phyloP scores from a whole-genome alignment of 108 stramenopile genomes.

The Seminavis robusta region DNA sequence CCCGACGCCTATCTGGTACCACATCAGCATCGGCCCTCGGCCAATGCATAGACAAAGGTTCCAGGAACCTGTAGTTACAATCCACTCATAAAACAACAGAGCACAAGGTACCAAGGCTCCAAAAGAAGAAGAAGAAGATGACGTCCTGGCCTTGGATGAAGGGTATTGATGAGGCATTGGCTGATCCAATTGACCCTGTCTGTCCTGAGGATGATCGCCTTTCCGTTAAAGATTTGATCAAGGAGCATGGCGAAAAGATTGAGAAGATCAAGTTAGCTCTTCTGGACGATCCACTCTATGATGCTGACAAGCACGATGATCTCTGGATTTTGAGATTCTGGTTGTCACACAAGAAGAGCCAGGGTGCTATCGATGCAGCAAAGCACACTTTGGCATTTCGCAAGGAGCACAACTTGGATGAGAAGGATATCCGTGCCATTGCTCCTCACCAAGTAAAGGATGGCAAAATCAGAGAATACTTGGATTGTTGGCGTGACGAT shows the following conservation, averaged over 20 bases:
- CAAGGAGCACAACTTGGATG: constrained; percentile 8
- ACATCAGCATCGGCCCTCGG: too few relatives aligned
- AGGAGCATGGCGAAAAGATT: neutral
- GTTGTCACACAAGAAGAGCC: neutral
- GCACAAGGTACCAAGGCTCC: too few relatives aligned
- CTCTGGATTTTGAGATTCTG: constrained; percentile 11
- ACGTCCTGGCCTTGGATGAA: constrained; percentile 9
- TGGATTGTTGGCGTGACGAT: too few relatives aligned
- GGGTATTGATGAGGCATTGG: neutral
- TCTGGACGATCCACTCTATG: constrained; percentile 6
- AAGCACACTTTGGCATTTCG: neutral
- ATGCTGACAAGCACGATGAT: constrained; percentile 13
- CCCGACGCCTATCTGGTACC: too few relatives aligned
- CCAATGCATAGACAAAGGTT: too few relatives aligned
- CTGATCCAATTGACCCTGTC: neutral
- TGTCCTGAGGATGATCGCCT: neutral
- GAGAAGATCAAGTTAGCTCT: neutral
- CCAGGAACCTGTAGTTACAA: too few relatives aligned
- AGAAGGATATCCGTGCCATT: neutral
- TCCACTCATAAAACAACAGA: too few relatives aligned
- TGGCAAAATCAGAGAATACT: too few relatives aligned
- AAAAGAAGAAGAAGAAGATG: too few relatives aligned
- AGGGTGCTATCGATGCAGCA: neutral
- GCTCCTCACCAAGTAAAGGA: too few relatives aligned
- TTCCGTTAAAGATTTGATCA: neutral